phyloP scores from a whole-genome alignment of 2,329 filamentous ascomycete species.

The Sporothrix euskadiensis region DNA sequence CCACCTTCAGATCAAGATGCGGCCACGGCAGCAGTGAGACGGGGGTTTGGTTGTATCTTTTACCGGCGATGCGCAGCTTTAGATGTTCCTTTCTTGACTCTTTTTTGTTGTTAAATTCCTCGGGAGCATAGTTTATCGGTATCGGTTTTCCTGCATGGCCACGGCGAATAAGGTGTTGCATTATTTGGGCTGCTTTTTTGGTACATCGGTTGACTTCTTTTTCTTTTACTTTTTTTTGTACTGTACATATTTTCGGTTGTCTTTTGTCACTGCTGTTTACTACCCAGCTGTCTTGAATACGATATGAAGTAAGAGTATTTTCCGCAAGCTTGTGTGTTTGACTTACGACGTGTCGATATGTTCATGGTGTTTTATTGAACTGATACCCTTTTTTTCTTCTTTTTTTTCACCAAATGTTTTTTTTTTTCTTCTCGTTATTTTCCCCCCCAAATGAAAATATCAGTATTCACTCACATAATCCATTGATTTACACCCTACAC shows the following conservation, averaged over 20 bases:
- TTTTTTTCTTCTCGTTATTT: background rate
- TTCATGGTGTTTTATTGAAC: no score
- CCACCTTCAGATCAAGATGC: constrained; percentile 62
- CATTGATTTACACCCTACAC: background rate
- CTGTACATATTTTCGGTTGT: background rate
- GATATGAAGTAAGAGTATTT: background rate
- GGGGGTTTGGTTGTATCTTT: constrained; percentile 39
- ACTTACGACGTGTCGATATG: no score
- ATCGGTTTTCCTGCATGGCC: constrained; percentile 8
- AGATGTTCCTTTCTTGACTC: background rate
- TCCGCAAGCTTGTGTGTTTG: background rate
- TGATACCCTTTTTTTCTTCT: background rate
- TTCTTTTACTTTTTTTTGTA: background rate
- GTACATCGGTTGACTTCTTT: background rate
- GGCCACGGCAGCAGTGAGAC: constrained; percentile 56
- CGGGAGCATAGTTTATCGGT: background rate
- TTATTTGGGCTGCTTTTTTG: background rate
- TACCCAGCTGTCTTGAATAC: background rate
- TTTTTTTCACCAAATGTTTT: no score
- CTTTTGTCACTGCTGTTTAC: background rate
- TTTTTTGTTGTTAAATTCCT: background rate
- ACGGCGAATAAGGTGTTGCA: constrained; percentile 19
- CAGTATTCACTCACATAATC: background rate
- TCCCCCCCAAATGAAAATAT: background rate
- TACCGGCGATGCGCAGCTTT: background rate